These are phyloP conservation scores for Podaxis sp. DNA, from an alignment of 768 basidiomycete genomes.

Conservation along the genomic window DNA sequence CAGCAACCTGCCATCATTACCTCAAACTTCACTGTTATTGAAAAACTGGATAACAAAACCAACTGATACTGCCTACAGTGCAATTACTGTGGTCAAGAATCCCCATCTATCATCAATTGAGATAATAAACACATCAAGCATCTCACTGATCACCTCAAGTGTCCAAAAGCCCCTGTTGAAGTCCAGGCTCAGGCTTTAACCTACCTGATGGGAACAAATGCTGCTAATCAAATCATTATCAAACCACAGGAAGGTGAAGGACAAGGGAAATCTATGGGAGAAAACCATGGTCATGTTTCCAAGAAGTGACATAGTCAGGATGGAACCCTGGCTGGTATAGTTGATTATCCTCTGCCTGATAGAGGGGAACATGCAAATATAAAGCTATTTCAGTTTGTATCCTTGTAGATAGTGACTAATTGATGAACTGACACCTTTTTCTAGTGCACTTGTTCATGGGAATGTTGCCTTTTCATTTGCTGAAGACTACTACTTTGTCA, in stretches of 20 bases:
- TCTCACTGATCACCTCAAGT: background rate
- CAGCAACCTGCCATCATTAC: background rate
- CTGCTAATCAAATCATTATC: background rate
- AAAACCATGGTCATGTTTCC: background rate
- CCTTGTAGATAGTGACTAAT: too few relatives aligned
- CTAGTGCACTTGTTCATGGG: slow-evolving; percentile 20
- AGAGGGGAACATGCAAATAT: too few relatives aligned
- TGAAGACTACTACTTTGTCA: slow-evolving; percentile 22
- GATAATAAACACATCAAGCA: slow-evolving; percentile 8
- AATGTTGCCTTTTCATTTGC: slow-evolving; percentile 24
- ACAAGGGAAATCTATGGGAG: background rate
- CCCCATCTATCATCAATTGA: background rate
- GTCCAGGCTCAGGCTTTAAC: background rate
- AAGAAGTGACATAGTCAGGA: background rate
- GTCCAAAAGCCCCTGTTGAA: background rate
- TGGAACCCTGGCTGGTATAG: background rate
- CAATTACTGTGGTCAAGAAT: background rate
- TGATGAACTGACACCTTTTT: slow-evolving; percentile 7
- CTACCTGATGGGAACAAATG: background rate
- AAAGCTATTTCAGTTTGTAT: too few relatives aligned
- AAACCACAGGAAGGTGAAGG: background rate
- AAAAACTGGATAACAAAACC: background rate
- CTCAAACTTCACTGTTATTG: background rate
- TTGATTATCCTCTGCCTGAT: too few relatives aligned
- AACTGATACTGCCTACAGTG: background rate